phyloP scores from a whole-genome alignment of 148 eudicot species.

The Silene latifolia region DNA sequence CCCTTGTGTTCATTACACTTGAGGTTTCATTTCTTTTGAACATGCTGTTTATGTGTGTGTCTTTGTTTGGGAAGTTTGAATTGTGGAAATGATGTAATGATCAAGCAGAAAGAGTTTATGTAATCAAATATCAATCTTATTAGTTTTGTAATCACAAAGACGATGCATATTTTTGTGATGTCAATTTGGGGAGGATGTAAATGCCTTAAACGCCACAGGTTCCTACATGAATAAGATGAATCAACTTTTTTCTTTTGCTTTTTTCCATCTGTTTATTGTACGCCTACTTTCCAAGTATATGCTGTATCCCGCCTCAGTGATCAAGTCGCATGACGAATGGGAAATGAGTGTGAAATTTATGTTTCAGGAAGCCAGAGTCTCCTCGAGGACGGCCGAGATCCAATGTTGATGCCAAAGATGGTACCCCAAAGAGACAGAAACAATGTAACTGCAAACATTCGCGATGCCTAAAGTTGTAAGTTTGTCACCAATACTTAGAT shows the following conservation, averaged over 20 bases:
- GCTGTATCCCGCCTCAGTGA: not conserved
- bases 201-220: not conserved
- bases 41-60: no score
- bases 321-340: slow-evolving; percentile 1
- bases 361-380: slow-evolving; percentile 81
- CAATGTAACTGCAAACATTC: slow-evolving; percentile 99
- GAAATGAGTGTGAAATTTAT: slow-evolving; percentile 17
- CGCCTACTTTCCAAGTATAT: not conserved
- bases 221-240: not conserved
- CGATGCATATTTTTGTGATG: slow-evolving; percentile 1
- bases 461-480: slow-evolving; percentile 93
- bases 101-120: not conserved
- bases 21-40: not conserved
- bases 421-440: slow-evolving; percentile 94
- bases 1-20: not conserved
- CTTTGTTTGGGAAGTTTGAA: not conserved
- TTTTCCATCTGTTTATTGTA: not conserved
- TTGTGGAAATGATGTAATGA: not conserved
- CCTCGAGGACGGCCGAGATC: slow-evolving; percentile 64
- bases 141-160: not conserved
- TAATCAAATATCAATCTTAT: not conserved
- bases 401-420: slow-evolving; percentile 70
- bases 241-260: not conserved
- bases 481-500: slow-evolving; percentile 11
- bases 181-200: not conserved